A percentile compares a stretch with the other conserved stretches of the same genome.
phyloP scores from a whole-genome alignment of 164 flowering plant genomes.

The Brasenia schreberi region DNA sequence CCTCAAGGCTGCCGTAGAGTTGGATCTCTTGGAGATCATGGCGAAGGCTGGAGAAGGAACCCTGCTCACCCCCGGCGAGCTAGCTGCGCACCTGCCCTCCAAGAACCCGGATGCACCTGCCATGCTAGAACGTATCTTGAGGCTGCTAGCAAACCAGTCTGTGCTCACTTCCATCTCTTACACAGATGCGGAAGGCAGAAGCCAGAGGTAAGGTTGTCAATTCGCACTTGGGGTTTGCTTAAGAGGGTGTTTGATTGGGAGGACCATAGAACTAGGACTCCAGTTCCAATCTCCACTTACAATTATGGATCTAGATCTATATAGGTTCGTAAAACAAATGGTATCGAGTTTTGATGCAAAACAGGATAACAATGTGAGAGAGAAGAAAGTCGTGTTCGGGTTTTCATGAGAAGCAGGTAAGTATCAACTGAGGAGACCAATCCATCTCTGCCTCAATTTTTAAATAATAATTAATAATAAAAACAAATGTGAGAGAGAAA shows the following conservation, averaged over 20 bases:
- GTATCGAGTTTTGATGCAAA: too few relatives aligned
- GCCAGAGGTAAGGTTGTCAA: not conserved
- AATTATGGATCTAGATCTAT: too few relatives aligned
- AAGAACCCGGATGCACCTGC: constrained; percentile 47
- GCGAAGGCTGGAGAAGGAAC: constrained; percentile 42
- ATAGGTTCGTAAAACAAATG: too few relatives aligned
- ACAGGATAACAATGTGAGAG: too few relatives aligned
- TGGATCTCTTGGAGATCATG: constrained; percentile 62
- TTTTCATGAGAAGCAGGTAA: too few relatives aligned
- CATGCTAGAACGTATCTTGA: constrained; percentile 69
- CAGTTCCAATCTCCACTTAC: not conserved
- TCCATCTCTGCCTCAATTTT: too few relatives aligned
- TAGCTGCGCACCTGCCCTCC: constrained; percentile 52
- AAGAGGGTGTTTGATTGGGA: too few relatives aligned
- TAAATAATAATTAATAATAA: too few relatives aligned
- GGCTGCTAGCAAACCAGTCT: constrained; percentile 53
- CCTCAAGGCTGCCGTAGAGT: constrained; percentile 55
- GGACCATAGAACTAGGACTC: not conserved
- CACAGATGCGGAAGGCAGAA: not conserved
- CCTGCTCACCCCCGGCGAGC: constrained; percentile 32
- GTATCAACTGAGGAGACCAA: too few relatives aligned
- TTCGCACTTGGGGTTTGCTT: too few relatives aligned
- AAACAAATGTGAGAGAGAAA: too few relatives aligned
- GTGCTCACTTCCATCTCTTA: constrained; percentile 25
- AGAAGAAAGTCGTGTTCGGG: too few relatives aligned